Conservation (phyloP, 2,329 filamentous ascomycete genomes). For the Torrubiella hemipterigena region DNA sequence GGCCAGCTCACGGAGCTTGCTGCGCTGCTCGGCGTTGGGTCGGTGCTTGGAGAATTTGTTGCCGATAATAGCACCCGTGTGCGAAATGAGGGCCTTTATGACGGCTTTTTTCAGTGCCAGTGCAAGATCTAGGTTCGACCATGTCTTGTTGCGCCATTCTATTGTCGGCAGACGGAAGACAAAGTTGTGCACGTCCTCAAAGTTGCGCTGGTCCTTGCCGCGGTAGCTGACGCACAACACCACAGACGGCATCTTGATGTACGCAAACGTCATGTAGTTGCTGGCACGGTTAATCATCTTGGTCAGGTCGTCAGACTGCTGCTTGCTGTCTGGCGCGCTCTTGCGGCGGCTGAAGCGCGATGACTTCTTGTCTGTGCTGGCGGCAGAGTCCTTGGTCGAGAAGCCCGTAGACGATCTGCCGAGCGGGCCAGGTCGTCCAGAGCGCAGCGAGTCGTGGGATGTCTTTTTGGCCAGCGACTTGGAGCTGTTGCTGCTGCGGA, state of each 20-base stretch:
- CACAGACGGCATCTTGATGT: conserved; percentile 90
- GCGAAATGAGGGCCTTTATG: conserved; percentile 84
- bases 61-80: conserved; percentile 90
- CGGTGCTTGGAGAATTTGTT: conserved; percentile 93
- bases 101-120: conserved; percentile 89
- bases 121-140: conserved; percentile 93
- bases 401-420: conserved; percentile 33
- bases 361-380: conserved; percentile 30
- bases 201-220: conserved; percentile 85
- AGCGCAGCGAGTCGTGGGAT: conserved; percentile 44
- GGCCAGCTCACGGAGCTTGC: conserved; percentile 71
- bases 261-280: conserved; percentile 94
- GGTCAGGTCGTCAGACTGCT: conserved; percentile 75
- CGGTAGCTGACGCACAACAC: conserved; percentile 95
- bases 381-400: conserved; percentile 27
- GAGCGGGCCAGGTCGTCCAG: conserved; percentile 27
- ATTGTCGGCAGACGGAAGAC: conserved; percentile 91
- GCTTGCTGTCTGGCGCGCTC: conserved; percentile 41
- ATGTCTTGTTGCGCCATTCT: conserved; percentile 97
- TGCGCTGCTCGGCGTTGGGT: conserved; percentile 68
- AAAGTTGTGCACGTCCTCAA: conserved; percentile 95
- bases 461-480: conserved; percentile 38
- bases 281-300: conserved; percentile 94
- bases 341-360: conserved; percentile 45
- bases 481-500: conserved; percentile 29